A percentile compares a stretch with the other conserved stretches of the same genome.
These are phyloP conservation scores for Dacryopinax spathularia DNA, from an alignment of 768 basidiomycete genomes.

Conservation along the genomic window DNA sequence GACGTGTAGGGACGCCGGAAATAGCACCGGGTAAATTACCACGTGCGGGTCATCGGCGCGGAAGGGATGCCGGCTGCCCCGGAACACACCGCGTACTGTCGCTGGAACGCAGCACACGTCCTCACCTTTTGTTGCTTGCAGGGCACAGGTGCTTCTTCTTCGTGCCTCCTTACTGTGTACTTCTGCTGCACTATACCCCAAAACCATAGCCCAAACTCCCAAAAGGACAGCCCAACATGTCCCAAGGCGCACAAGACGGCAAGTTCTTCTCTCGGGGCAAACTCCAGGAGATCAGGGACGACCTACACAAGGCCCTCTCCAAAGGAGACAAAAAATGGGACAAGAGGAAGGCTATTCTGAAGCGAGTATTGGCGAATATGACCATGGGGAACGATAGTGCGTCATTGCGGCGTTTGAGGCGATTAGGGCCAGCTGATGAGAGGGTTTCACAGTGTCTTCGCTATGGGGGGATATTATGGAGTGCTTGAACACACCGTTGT, in stretches of 20 bases:
- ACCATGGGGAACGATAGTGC: conserved; percentile 99
- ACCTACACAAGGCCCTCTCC: conserved; percentile 72
- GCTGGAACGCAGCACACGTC: too few species aligned
- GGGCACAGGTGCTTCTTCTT: not conserved
- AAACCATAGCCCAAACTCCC: conserved; percentile 1
- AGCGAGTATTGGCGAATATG: conserved; percentile 97
- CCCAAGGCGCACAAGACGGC: conserved; percentile 54
- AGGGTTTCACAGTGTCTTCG: conserved; percentile 57
- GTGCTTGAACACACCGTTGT: conserved; percentile 82
- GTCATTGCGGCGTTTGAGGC: conserved; percentile 26
- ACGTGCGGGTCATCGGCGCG: not conserved
- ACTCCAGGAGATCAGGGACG: conserved; percentile 67
- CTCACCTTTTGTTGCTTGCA: not conserved
- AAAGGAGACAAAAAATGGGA: conserved; percentile 92
- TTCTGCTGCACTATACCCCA: not conserved
- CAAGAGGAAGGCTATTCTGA: conserved; percentile 85
- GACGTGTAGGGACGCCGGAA: not conserved
- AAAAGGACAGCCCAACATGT: conserved; percentile 4
- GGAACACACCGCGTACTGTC: not conserved
- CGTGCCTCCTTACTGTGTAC: not conserved
- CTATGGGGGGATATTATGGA: conserved; percentile 92
- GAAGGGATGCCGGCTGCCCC: not conserved
- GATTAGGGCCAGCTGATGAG: conserved; percentile 14
- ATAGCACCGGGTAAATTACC: not conserved
- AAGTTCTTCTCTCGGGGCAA: conserved; percentile 87